A percentile compares a stretch with the other conserved stretches of the same genome.
phyloP scores from a whole-genome alignment of 345 rosid genomes.

The Linum trigynum region DNA sequence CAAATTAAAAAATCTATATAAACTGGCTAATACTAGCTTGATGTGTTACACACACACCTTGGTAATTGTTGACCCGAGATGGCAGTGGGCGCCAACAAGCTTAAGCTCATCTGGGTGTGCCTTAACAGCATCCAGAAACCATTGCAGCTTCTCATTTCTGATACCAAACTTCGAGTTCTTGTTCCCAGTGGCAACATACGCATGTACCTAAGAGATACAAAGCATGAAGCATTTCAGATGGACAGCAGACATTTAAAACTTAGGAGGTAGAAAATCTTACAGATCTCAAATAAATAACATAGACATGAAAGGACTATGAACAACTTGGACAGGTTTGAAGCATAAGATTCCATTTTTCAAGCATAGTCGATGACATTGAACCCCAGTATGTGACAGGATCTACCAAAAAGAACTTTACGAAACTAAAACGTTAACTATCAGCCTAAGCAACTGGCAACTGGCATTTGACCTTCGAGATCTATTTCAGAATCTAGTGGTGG shows the following conservation, averaged over 20 bases:
- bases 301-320: no score
- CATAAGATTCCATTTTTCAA: no score
- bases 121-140: slow-evolving; percentile 95
- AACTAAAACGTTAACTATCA: not conserved
- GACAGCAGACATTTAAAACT: not conserved
- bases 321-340: no score
- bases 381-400: no score
- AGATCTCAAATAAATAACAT: not conserved
- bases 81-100: slow-evolving; percentile 97
- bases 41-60: slow-evolving; percentile 49
- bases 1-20: no score
- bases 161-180: slow-evolving; percentile 98
- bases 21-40: not conserved
- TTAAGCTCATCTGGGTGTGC: slow-evolving; percentile 76
- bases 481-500: no score
- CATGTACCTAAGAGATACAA: slow-evolving; percentile 57
- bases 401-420: not conserved
- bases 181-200: slow-evolving; percentile 96
- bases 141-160: slow-evolving; percentile 94
- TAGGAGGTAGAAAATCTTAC: not conserved
- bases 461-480: not conserved
- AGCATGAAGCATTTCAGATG: not conserved
- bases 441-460: not conserved
- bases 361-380: no score
- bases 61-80: slow-evolving; percentile 95